Evolutionary conservation across 1,284 basidiomycete species (phyloP).

Genomic region (Puccinia horiana): DNA sequence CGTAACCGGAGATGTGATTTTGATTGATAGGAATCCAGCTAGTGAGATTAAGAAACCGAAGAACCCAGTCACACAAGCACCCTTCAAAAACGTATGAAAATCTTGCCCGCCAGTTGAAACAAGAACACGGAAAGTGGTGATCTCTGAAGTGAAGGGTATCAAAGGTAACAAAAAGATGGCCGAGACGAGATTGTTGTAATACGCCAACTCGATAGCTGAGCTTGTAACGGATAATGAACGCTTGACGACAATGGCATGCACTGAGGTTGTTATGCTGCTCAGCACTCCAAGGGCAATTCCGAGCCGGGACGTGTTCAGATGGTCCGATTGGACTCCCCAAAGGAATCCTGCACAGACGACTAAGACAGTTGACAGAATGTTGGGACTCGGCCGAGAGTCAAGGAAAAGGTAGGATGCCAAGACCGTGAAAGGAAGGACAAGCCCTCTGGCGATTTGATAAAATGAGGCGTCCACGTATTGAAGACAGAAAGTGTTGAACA

Average conservation of each 20-base stretch:
- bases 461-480: constrained; percentile 78
- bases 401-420: constrained; percentile 65
- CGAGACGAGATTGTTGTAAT: constrained; percentile 73
- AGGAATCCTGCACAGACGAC: constrained; percentile 64
- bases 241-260: constrained; percentile 74
- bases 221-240: constrained; percentile 69
- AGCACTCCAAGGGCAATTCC: constrained; percentile 68
- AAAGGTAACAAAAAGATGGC: constrained; percentile 68
- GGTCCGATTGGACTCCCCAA: constrained; percentile 50
- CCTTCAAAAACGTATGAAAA: constrained; percentile 65
- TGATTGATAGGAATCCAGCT: constrained; percentile 70
- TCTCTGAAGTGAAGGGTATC: constrained; percentile 66
- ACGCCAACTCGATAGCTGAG: constrained; percentile 71
- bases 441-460: constrained; percentile 80
- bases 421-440: constrained; percentile 75
- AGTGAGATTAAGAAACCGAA: constrained; percentile 73
- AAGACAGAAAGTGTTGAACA: constrained; percentile 75
- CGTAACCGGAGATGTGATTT: constrained; percentile 71
- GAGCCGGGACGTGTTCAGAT: constrained; percentile 48
- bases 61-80: constrained; percentile 68
- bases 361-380: constrained; percentile 65
- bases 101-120: constrained; percentile 49
- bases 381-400: constrained; percentile 60
- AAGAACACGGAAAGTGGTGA: constrained; percentile 60
- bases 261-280: constrained; percentile 71